Evolutionary conservation across 2,329 filamentous ascomycete genomes (phyloP).

Genomic region (Fusarium sp.): DNA sequence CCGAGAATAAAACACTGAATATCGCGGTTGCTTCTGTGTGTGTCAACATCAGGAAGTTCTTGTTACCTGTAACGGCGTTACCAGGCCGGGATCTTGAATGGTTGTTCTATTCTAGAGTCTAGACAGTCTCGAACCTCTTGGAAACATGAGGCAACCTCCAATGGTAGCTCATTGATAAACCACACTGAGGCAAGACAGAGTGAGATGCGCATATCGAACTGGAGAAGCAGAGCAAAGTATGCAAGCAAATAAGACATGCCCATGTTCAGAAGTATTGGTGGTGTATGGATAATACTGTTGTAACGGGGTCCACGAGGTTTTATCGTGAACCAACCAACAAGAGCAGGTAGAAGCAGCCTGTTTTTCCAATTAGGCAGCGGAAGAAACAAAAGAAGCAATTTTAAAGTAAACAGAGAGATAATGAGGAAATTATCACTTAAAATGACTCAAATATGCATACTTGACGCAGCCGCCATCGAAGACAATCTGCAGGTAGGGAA

Average conservation of each 20-base stretch:
- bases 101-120: slow-evolving; percentile 1
- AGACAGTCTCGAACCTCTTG: slow-evolving; percentile 26
- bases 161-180: slow-evolving; percentile 21
- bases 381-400: slow-evolving; percentile 3
- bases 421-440: slow-evolving; percentile 9
- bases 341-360: neutral
- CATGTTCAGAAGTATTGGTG: neutral
- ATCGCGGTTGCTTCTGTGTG: neutral
- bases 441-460: slow-evolving; percentile 34
- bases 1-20: neutral
- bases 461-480: slow-evolving; percentile 34
- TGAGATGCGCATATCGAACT: neutral
- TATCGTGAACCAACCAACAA: neutral
- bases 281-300: neutral
- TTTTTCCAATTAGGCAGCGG: slow-evolving; percentile 10
- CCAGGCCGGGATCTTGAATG: slow-evolving; percentile 25
- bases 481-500: slow-evolving; percentile 21
- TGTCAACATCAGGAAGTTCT: slow-evolving; percentile 14
- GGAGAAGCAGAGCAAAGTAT: neutral
- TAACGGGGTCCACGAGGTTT: neutral
- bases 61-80: slow-evolving; percentile 27
- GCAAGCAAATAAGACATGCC: slow-evolving; percentile 5
- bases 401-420: neutral
- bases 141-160: slow-evolving; percentile 16
- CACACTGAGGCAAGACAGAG: slow-evolving; percentile 5